These are phyloP conservation scores for Euphorbia peplus DNA, from an alignment of 345 rosid species.

Conservation along the genomic window DNA sequence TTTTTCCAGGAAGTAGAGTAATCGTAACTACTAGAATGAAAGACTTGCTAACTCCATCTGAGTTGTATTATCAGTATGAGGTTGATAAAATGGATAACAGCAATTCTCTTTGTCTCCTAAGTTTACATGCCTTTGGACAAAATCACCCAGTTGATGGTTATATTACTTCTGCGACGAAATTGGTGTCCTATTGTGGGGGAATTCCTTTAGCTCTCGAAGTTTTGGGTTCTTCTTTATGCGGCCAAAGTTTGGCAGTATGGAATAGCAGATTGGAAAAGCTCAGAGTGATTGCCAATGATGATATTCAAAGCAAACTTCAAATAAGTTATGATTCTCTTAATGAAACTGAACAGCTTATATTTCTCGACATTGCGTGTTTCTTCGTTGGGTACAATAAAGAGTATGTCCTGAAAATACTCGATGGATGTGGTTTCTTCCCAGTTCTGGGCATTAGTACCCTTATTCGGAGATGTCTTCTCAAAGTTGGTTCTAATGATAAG, in stretches of 20 bases:
- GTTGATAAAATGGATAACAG: neutral
- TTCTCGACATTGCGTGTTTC: slow-evolving; percentile 33
- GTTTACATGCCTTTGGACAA: slow-evolving; percentile 8
- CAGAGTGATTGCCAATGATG: slow-evolving; percentile 13
- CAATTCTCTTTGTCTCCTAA: slow-evolving; percentile 18
- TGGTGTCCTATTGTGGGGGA: neutral
- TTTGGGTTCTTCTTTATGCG: slow-evolving; percentile 15
- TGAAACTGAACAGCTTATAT: slow-evolving; percentile 10
- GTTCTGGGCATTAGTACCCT: slow-evolving; percentile 13
- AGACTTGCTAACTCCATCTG: slow-evolving; percentile 6
- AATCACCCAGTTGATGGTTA: neutral
- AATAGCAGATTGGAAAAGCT: slow-evolving; percentile 17
- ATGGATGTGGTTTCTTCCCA: slow-evolving; percentile 17
- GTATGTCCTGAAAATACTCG: slow-evolving; percentile 16
- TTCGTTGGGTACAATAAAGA: slow-evolving; percentile 13
- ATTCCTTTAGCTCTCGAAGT: slow-evolving; percentile 17
- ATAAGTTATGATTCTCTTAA: slow-evolving; percentile 27
- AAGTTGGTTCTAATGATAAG: neutral
- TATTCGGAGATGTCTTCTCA: slow-evolving; percentile 5
- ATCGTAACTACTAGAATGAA: slow-evolving; percentile 23
- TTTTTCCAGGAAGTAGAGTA: slow-evolving; percentile 20
- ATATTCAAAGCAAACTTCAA: slow-evolving; percentile 7
- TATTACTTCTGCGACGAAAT: neutral
- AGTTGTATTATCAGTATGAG: slow-evolving; percentile 5
- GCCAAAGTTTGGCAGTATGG: slow-evolving; percentile 11